Base-by-base conservation (phyloP, 2,329 filamentous ascomycete genomes). In the Lasiodiplodia citricola region DNA sequence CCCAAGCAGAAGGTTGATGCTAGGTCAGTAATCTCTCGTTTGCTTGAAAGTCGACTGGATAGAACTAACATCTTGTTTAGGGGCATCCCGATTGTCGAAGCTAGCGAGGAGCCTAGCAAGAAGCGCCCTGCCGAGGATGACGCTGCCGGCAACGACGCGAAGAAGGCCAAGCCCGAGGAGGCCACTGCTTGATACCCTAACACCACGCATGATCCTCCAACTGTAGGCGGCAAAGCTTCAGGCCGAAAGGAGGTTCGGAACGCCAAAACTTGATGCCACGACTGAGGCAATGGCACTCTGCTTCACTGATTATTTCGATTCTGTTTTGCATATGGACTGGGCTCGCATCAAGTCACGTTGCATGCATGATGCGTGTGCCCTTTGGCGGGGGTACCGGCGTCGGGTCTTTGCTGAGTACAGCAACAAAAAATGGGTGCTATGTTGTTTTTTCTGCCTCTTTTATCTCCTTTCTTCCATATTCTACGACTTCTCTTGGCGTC, bases 61-160 rank as follows among this genome's bases (percentile, higher is more conserved):
- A 67, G 63, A n/a, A 69, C 69, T 62, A 55, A 38, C 52, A 18
- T 50, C 55, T 35, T 41, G 13, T 16, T 31, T 68, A 84, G 82
- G 62, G 82, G 82, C 44, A 67, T 71, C 51, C 70, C 71, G 21
- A 69, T 71, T n/a, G 71, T 70, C 35, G 38, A 68, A 13, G 57
- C 38, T n/a, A 68, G 50, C 13, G 67, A 70, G 23, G 55, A 57
- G 21, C 31, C 60, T 6, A 69, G 38, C 57, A 80, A 84, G 75
- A 85, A 85, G 80, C 82, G 83, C 57, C 72, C 77, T 44, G 80
- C 81, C 25, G 83, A 84, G 57, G 83, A 83, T 35, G 75, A 74
- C 37, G 72, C 67, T 7, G 76, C 73, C 38, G 54, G 55, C n/a
- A 79, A 77, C 69, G 79, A 81, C 23, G 74, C 80, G 28, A 86